Base-by-base conservation (phyloP, 163 green algal genomes). In the Chlamydomonas reinhardtii region DNA sequence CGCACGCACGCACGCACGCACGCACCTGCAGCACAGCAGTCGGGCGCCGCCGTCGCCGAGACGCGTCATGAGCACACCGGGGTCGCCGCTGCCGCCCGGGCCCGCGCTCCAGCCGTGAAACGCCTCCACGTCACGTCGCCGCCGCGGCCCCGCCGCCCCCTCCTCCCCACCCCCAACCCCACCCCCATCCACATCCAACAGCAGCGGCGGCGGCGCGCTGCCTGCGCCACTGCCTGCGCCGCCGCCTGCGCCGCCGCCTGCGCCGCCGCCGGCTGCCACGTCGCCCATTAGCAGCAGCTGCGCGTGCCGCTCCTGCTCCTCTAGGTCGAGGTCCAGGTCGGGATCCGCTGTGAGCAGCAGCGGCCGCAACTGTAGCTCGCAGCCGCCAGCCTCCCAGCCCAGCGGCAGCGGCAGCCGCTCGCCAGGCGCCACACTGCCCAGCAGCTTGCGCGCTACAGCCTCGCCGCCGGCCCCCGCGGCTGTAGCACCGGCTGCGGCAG, bases 301-400 rank as follows among this genome's bases (percentile, higher is more conserved):
- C 48, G 43, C 8, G 8, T 54, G 43, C 43, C 43, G 43, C 6
- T 54, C 43, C 11, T 6, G 43, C 43, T 11, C 43, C 43, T 54
- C 43, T 11, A 54, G 43, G 11, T 54, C 43, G 43, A 16, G 8
- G 43, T 19, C 48, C 12, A 20, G 11, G 2, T 9, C 48, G 12
- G 48, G 48, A 14, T 56, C 48, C 1, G 48, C 48, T 29, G 62
- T 70, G 24, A 70, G 6, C 6, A 70, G 62, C 62, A 70, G 62
- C n/a, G n/a, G 75, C 73, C 73, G 88, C 39, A 98, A 78, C 78
- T 94, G 92, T 86, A 97, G 90, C 90, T 97, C 91, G 85, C 93
- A 92, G 75, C 90, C 91, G 72, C 94, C 84, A 64, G 22, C 24
- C 24, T 75, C 76, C 95, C 95, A 98, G 69, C 92, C 90, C 56